Evolutionary conservation across 2,329 filamentous ascomycete species (phyloP).

Genomic region (Pyrenophora seminiperda): DNA sequence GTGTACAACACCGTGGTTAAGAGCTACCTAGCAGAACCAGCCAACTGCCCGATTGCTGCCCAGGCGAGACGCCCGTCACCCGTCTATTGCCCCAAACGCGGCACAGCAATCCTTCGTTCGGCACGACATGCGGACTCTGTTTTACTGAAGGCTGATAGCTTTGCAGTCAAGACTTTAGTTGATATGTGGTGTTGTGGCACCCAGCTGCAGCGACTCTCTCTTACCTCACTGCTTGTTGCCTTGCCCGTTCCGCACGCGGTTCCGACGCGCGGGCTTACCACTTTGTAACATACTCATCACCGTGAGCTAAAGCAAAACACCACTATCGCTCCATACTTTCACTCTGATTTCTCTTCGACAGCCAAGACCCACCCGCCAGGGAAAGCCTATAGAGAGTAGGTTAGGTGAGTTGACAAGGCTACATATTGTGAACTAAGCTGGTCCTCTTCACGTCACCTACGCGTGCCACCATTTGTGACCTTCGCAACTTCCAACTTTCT

Average conservation of each 20-base stretch:
- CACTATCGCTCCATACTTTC: not conserved
- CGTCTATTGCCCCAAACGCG: constrained; percentile 7
- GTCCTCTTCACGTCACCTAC: constrained; percentile 3
- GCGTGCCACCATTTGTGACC: constrained; percentile 9
- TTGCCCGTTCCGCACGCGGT: constrained; percentile 14
- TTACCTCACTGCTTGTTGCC: constrained; percentile 11
- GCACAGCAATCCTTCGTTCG: constrained; percentile 4
- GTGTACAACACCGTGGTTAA: no score
- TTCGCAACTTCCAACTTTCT: constrained; percentile 1
- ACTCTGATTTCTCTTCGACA: not conserved
- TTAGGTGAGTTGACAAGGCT: constrained; percentile 19
- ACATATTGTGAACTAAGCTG: constrained; percentile 11
- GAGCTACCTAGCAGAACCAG: not conserved
- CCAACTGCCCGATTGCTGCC: constrained; percentile 5
- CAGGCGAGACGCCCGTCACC: constrained; percentile 18
- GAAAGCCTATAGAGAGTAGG: constrained; percentile 3
- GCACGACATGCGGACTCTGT: constrained; percentile 2
- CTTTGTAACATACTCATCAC: constrained; percentile 10
- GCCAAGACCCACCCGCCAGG: not conserved
- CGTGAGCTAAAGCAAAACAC: not conserved
- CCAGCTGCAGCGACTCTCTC: constrained; percentile 12
- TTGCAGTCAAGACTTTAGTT: constrained; percentile 8
- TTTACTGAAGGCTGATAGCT: constrained; percentile 1
- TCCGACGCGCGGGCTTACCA: constrained; percentile 10
- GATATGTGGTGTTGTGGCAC: constrained; percentile 13